Conservation (phyloP, 75 land plant species). For the Isoetes taiwanensis region DNA sequence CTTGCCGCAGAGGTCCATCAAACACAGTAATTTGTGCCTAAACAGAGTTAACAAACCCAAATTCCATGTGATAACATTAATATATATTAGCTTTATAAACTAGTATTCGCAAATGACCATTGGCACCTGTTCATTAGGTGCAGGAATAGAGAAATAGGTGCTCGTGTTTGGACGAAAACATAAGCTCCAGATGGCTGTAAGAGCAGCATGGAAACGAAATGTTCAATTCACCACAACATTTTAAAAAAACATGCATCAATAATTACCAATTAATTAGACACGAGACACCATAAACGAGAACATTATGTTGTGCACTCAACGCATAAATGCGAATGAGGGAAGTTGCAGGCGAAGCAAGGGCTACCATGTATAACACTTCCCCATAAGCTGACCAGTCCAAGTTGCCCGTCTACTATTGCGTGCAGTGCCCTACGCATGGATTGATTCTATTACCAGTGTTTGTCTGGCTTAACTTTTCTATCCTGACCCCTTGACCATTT, state of each 20-base stretch:
- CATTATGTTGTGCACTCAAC: not conserved
- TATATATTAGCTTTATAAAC: not conserved
- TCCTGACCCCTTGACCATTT: too few relatives aligned
- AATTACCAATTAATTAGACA: not conserved
- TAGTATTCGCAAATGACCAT: not conserved
- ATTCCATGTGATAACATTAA: too few relatives aligned
- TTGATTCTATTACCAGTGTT: too few relatives aligned
- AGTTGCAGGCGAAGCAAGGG: too few relatives aligned
- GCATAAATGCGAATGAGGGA: slow-evolving; percentile 8
- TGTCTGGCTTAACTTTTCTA: too few relatives aligned
- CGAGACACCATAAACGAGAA: not conserved
- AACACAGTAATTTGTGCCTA: slow-evolving; percentile 46
- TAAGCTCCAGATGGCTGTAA: slow-evolving; percentile 86
- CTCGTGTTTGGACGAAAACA: slow-evolving; percentile 70
- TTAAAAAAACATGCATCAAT: not conserved
- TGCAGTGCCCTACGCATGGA: too few relatives aligned
- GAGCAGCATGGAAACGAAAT: not conserved
- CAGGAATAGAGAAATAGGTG: slow-evolving; percentile 37
- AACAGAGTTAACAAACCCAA: too few relatives aligned
- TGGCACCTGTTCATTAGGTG: not conserved
- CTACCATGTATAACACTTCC: too few relatives aligned
- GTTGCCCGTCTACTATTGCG: too few relatives aligned
- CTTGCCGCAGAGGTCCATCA: slow-evolving; percentile 74
- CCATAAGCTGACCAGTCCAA: too few relatives aligned
- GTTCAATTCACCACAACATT: not conserved